Evolutionary conservation across 495 filamentous ascomycete species (phyloP).

Genomic region (Xylaria palmicola): DNA sequence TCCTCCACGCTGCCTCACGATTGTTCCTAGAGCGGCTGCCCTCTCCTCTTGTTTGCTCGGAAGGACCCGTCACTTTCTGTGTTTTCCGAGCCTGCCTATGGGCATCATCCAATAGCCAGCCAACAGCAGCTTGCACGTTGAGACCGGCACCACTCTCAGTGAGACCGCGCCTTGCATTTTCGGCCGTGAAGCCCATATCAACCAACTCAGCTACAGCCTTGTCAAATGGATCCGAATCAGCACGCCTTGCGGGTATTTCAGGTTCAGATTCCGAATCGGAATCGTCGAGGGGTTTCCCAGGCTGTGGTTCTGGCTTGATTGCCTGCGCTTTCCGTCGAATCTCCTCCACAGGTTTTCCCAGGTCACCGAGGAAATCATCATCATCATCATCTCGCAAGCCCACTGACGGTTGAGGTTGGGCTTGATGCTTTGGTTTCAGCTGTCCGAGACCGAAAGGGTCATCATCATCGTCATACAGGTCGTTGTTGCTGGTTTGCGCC

Average conservation of each 20-base stretch:
- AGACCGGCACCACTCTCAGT: conserved; percentile 73
- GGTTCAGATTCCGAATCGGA: conserved; percentile 42
- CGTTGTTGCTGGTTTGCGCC: conserved; percentile 19
- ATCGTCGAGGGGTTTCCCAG: conserved; percentile 46
- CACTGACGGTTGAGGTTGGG: conserved; percentile 32
- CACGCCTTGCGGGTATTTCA: conserved; percentile 26
- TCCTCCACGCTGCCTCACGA: conserved; percentile 38
- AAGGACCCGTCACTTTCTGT: conserved; percentile 22
- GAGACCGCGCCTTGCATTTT: conserved; percentile 76
- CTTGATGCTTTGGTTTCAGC: conserved; percentile 48
- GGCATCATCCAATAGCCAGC: conserved; percentile 87
- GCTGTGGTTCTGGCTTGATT: conserved; percentile 37
- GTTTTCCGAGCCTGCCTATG: conserved; percentile 62
- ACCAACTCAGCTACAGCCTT: conserved; percentile 84
- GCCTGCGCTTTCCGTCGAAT: conserved; percentile 46
- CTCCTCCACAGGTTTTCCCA: conserved; percentile 85
- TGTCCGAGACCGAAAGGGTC: conserved; percentile 87
- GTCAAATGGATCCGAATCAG: conserved; percentile 63
- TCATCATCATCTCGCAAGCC: conserved; percentile 82
- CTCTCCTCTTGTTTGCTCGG: conserved; percentile 22
- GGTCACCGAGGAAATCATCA: conserved; percentile 85
- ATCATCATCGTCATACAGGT: conserved; percentile 52
- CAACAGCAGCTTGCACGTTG: conserved; percentile 84
- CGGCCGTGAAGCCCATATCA: conserved; percentile 89
- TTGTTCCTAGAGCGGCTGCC: conserved; percentile 33